Conservation (phyloP, 306 rosid species). For the Comarum palustre region DNA sequence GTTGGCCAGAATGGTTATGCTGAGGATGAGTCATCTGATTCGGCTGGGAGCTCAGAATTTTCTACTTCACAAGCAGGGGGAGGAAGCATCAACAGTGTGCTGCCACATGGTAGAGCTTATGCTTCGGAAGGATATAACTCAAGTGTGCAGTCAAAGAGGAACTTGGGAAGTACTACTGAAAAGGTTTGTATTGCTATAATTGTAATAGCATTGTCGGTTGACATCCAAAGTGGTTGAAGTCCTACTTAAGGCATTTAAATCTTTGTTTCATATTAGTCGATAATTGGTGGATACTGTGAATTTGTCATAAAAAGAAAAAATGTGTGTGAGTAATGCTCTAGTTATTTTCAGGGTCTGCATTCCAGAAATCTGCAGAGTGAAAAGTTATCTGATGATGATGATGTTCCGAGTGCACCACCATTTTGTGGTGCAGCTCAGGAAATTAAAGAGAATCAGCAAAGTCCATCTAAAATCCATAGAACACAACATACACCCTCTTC, state of each 20-base stretch:
- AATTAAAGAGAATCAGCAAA: slow-evolving; percentile 48
- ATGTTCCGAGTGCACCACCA: slow-evolving; percentile 92
- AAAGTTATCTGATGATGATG: slow-evolving; percentile 66
- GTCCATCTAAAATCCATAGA: slow-evolving; percentile 34
- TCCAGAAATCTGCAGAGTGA: slow-evolving; percentile 38
- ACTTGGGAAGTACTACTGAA: slow-evolving; percentile 41
- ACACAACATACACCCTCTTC: slow-evolving; percentile 31
- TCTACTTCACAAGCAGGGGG: slow-evolving; percentile 81
- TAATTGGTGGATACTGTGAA: background rate
- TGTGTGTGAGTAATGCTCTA: background rate
- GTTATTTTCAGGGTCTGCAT: slow-evolving; percentile 39
- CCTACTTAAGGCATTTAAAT: background rate
- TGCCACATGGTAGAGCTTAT: slow-evolving; percentile 47
- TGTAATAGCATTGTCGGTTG: slow-evolving; percentile 17
- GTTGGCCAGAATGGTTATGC: slow-evolving; percentile 55
- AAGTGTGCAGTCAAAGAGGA: slow-evolving; percentile 60
- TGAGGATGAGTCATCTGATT: slow-evolving; percentile 84
- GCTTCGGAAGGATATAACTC: slow-evolving; percentile 76
- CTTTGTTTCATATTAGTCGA: background rate
- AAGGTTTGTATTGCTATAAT: slow-evolving; percentile 48
- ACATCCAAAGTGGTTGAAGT: background rate
- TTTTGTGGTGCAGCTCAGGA: slow-evolving; percentile 55
- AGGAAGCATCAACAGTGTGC: slow-evolving; percentile 60
- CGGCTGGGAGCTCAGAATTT: slow-evolving; percentile 85
- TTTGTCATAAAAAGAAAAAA: background rate